Percentiles rank a stretch among this genome's conserved stretches.
These are phyloP conservation scores for Coemansia sp. DNA, from an alignment of 371 early-diverging fungal species.

Conservation along the genomic window DNA sequence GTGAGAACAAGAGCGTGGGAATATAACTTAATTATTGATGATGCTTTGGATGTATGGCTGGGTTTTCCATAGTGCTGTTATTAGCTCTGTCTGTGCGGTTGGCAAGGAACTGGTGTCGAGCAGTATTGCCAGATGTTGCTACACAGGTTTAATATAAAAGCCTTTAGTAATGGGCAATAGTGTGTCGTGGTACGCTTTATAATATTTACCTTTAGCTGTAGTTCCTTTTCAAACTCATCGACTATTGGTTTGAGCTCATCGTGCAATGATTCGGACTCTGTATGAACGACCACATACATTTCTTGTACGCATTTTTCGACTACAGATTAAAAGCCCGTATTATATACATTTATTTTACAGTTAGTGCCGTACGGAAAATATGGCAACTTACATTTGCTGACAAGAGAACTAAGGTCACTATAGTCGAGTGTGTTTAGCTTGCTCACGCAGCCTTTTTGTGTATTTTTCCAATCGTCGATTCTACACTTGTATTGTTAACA, in stretches of 20 bases:
- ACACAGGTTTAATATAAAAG: not conserved
- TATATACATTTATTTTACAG: not conserved
- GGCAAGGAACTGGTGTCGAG: conserved; percentile 18
- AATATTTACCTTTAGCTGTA: conserved; percentile 39
- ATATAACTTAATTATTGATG: not conserved
- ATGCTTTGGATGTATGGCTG: conserved; percentile 34
- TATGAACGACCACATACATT: conserved; percentile 14
- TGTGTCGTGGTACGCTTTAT: too few relatives aligned
- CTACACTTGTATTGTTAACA: conserved; percentile 1
- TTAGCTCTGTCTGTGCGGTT: conserved; percentile 29
- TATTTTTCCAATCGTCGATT: conserved; percentile 9
- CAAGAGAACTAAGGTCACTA: not conserved
- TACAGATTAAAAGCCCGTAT: conserved; percentile 10
- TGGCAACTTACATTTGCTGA: not conserved
- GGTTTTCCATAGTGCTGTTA: conserved; percentile 30
- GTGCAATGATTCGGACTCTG: not conserved
- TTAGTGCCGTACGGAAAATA: not conserved
- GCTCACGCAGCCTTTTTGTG: conserved; percentile 15
- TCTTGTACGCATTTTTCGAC: conserved; percentile 35
- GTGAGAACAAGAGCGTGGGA: conserved; percentile 3
- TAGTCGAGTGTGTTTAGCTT: conserved; percentile 6
- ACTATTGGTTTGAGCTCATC: not conserved
- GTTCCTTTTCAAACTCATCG: conserved; percentile 34
- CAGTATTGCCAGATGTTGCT: conserved; percentile 33
- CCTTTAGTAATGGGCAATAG: not conserved